These are phyloP conservation scores for Colletotrichum siamense DNA, from an alignment of 2,329 filamentous ascomycete genomes.

Conservation along the genomic window DNA sequence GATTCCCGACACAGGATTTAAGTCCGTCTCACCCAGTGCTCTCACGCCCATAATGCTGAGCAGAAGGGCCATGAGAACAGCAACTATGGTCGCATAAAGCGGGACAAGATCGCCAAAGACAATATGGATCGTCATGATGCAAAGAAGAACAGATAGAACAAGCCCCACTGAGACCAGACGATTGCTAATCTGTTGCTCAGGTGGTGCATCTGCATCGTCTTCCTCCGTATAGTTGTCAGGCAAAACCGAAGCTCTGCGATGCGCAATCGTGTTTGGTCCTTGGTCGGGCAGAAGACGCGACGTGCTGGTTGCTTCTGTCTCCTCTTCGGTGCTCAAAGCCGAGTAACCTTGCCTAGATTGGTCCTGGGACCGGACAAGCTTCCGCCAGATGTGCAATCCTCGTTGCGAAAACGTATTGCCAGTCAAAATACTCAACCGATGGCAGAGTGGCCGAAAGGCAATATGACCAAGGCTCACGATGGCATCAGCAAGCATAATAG, in stretches of 20 bases:
- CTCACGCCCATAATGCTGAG: conserved; percentile 77
- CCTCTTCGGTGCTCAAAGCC: conserved; percentile 2
- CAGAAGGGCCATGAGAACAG: conserved; percentile 84
- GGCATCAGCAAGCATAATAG: conserved; percentile 96
- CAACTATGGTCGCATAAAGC: conserved; percentile 74
- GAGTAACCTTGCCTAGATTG: background rate
- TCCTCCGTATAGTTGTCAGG: background rate
- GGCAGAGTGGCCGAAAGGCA: conserved; percentile 62
- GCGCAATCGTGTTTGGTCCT: background rate
- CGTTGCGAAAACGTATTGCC: background rate
- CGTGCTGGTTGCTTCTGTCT: background rate
- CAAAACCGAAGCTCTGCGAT: background rate
- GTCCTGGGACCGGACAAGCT: background rate
- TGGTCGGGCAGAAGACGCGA: background rate
- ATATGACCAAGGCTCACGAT: conserved; percentile 87
- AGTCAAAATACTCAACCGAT: background rate
- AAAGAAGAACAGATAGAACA: conserved; percentile 77
- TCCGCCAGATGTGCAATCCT: background rate
- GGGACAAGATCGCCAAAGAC: conserved; percentile 87
- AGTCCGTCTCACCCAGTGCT: conserved; percentile 80
- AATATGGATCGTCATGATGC: conserved; percentile 79
- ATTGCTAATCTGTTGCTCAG: conserved; percentile 79
- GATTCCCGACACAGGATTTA: conserved; percentile 96
- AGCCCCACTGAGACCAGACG: conserved; percentile 78
- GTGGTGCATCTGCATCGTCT: conserved; percentile 87